A percentile compares a stretch with the other conserved stretches of the same genome.
These are phyloP conservation scores for Starmerella khaoyaiensis DNA, from an alignment of 805 yeast species.

Conservation along the genomic window DNA sequence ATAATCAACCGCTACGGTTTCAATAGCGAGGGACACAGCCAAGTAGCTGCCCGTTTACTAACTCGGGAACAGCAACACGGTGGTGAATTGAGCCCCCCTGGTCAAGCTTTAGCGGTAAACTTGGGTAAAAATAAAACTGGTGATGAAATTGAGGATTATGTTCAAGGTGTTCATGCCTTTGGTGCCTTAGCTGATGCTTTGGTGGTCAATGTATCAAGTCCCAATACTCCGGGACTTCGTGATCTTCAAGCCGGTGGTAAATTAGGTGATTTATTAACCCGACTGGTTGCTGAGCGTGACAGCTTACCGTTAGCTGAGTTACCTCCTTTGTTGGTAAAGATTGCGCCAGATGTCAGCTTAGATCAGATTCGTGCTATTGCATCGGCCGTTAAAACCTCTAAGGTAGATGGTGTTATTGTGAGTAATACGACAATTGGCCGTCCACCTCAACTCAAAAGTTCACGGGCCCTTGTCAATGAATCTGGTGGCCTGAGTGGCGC, in stretches of 20 bases:
- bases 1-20: slow-evolving; percentile 92
- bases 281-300: slow-evolving; percentile 61
- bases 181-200: slow-evolving; percentile 80
- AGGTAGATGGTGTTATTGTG: slow-evolving; percentile 81
- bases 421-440: slow-evolving; percentile 87
- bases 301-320: slow-evolving; percentile 33
- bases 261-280: slow-evolving; percentile 50
- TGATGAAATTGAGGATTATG: slow-evolving; percentile 77
- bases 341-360: slow-evolving; percentile 85
- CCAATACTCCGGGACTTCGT: slow-evolving; percentile 91
- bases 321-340: slow-evolving; percentile 80
- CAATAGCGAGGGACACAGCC: slow-evolving; percentile 78
- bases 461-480: slow-evolving; percentile 31
- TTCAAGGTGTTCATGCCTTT: slow-evolving; percentile 67
- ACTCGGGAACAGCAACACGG: slow-evolving; percentile 31
- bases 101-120: slow-evolving; percentile 57
- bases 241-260: slow-evolving; percentile 69
- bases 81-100: slow-evolving; percentile 1
- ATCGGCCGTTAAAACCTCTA: slow-evolving; percentile 56
- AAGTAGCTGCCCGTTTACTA: slow-evolving; percentile 54
- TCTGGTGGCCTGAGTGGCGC: slow-evolving; percentile 84
- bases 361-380: slow-evolving; percentile 75
- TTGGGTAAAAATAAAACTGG: slow-evolving; percentile 88
- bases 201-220: slow-evolving; percentile 85
- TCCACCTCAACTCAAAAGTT: slow-evolving; percentile 48